Base-by-base conservation (phyloP, 2,329 filamentous ascomycete genomes). In the Calonectria henricotiae region DNA sequence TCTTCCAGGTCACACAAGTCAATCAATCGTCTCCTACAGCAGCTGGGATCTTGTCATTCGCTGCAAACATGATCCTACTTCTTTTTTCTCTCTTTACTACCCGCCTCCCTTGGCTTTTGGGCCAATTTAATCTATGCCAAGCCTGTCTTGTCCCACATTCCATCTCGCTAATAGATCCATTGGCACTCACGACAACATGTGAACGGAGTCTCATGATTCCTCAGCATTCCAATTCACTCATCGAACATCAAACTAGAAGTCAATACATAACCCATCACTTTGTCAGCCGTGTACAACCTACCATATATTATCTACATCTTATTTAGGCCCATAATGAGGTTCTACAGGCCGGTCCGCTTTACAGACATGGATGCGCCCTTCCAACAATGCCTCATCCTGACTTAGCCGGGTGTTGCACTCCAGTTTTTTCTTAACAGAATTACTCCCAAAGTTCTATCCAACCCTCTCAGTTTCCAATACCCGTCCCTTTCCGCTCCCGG, bases 401-500 rank as follows among this genome's bases (percentile, higher is more conserved):
- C 35, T 17, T 23, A 65, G 61, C 72, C 47, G 67, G 67, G 43
- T 39, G 39, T 65, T 4, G 46, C 66, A 64, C 66, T 65, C 41
- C 27, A 47, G 20, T 20, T 20, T 20, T 20, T 20, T 58, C 55
- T 51, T 12, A 32, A 63, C 23, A 64, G 39, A 67, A 32, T 49
- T 27, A 58, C 49, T 70, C 54, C 67, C 55, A 54, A 51, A 47
- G 46, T 49, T 44, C 39, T 27, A 35, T 58, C 54, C 55, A 62
- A 11, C 13, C 37, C 15, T 44, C 17, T 32, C 15, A 6, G 25
- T 30, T 44, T 51, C 9, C 46, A 63, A 41, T 4, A 5, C 47
- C 32, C 46, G 12, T 51, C 20, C 25, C 49, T 37, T 30, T 17
- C 64, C 23, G 25, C 35, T 69, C 49, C 68, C 30, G 27, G 5